Conservation (phyloP, 805 yeast genomes). For the fission yeast (Schizosaccharomyces pombe) region DNA sequence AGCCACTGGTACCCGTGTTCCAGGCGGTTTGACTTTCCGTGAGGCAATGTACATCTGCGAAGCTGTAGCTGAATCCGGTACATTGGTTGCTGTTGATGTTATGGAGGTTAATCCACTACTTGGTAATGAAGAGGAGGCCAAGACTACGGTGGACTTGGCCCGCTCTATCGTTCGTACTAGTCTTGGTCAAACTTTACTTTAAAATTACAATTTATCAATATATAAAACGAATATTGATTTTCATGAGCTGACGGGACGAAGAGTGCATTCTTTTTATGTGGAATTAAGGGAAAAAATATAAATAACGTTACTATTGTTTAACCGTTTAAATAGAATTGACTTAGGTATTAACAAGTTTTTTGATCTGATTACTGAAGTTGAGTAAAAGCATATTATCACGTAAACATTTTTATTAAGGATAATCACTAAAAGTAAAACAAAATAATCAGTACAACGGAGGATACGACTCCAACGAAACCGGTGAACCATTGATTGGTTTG, state of each 20-base stretch:
- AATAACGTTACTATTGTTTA: no score
- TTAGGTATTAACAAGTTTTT: no score
- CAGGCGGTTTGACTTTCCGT: slow-evolving; percentile 84
- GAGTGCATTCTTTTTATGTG: no score
- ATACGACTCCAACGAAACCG: background rate
- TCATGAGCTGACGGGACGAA: no score
- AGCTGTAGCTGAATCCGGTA: slow-evolving; percentile 77
- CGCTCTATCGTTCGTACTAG: slow-evolving; percentile 84
- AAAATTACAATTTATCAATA: background rate
- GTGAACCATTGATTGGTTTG: background rate
- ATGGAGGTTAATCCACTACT: slow-evolving; percentile 85
- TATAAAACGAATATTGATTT: background rate
- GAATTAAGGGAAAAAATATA: no score
- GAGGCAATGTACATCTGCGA: slow-evolving; percentile 86
- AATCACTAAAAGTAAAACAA: background rate
- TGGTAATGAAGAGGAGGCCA: slow-evolving; percentile 51
- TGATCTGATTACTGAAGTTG: no score
- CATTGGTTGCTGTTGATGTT: slow-evolving; percentile 64
- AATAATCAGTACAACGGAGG: background rate
- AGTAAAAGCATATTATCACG: no score
- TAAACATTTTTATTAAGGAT: no score
- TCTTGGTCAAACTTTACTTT: slow-evolving; percentile 36
- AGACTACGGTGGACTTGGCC: slow-evolving; percentile 75
- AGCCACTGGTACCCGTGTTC: slow-evolving; percentile 92
- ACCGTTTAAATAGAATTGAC: no score